Evolutionary conservation across 768 basidiomycete species (phyloP), one percentile per base, ranked within the genome.

Genomic region (Lentinus brumalis): DNA sequence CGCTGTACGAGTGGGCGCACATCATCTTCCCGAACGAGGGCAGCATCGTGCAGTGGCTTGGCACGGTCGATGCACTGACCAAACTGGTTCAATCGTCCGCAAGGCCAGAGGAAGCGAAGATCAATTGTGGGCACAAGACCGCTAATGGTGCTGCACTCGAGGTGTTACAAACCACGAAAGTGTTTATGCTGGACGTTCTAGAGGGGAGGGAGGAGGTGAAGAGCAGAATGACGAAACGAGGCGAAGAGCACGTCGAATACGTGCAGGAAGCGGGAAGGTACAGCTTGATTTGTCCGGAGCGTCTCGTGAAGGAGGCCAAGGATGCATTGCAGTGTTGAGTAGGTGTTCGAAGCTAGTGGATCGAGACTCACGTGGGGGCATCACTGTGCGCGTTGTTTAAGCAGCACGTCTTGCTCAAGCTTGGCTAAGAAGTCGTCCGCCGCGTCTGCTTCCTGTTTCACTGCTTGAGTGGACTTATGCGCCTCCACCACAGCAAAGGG

Each of bases 401-500:
- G 69, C 44, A 84, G 69, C 42, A 91, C 83, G 46, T 90, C 88
- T 47, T 77, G 75, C 71, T 89, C 87, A 12, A 92, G 76, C 58
- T 82, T 79, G 12, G 88, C 84, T 54, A 92, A 69, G 67, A 92
- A 92, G 30, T 75, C 76, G 60, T 91, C 89, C 1, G 89, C 88
- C 21, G 80, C 79, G 50, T 72, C 67, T 52, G 35, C 35, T 35
- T 35, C 35, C 35, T 35, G 35, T 35, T 35, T 35, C 35, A 35
- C 7, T 7, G 35, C 11, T 11, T 35, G 35, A 35, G 35, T 35
- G 35, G 35, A 11, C 46, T 32, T 31, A 44, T 53, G 67, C 35
- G 66, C 69, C 69, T 87, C 86, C 42, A 86, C 70, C 5, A 77
- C 69, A 21, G 81, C 79, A 54, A 86, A 84, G 3, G 86, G 82